phyloP scores from a whole-genome alignment of 2,329 filamentous ascomycete species.

The Aaosphaeria pasadenensis region DNA sequence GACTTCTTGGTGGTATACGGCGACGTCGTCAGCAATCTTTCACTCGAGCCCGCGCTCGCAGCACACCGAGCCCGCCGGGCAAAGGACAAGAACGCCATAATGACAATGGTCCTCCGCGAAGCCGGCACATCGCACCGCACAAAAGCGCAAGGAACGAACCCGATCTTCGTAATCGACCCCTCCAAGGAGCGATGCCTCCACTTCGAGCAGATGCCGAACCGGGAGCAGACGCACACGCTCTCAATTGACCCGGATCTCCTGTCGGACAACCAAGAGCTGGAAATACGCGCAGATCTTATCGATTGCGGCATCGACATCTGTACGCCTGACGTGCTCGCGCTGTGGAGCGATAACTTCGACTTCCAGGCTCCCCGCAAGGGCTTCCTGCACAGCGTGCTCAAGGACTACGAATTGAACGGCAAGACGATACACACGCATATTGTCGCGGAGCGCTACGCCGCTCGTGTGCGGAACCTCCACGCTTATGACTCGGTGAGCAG shows the following conservation, averaged over 20 bases:
- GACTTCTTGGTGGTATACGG: constrained; percentile 94
- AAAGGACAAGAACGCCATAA: constrained; percentile 89
- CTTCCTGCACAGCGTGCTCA: constrained; percentile 87
- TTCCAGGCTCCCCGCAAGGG: constrained; percentile 87
- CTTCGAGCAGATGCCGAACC: constrained; percentile 84
- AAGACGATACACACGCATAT: constrained; percentile 96
- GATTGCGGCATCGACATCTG: constrained; percentile 97
- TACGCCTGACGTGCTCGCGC: constrained; percentile 87
- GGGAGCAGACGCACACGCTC: constrained; percentile 62
- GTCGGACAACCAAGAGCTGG: constrained; percentile 69
- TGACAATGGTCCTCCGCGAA: constrained; percentile 89
- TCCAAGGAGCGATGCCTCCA: constrained; percentile 79
- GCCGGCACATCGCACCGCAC: constrained; percentile 73
- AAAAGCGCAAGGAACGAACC: constrained; percentile 70
- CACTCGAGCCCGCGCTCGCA: constrained; percentile 74
- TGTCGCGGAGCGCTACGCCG: constrained; percentile 77
- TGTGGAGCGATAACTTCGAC: constrained; percentile 98
- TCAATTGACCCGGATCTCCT: constrained; percentile 78
- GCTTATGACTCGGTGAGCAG: constrained; percentile 86
- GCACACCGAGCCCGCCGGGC: constrained; percentile 77
- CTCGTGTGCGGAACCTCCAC: constrained; percentile 78
- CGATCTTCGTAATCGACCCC: constrained; percentile 83
- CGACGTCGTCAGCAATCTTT: constrained; percentile 85
- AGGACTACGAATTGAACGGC: constrained; percentile 95
- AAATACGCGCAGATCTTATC: constrained; percentile 82